A percentile compares a stretch with the other conserved stretches of the same genome.
phyloP scores from a whole-genome alignment of 2,329 filamentous ascomycete genomes.

The Acarospora socialis region DNA sequence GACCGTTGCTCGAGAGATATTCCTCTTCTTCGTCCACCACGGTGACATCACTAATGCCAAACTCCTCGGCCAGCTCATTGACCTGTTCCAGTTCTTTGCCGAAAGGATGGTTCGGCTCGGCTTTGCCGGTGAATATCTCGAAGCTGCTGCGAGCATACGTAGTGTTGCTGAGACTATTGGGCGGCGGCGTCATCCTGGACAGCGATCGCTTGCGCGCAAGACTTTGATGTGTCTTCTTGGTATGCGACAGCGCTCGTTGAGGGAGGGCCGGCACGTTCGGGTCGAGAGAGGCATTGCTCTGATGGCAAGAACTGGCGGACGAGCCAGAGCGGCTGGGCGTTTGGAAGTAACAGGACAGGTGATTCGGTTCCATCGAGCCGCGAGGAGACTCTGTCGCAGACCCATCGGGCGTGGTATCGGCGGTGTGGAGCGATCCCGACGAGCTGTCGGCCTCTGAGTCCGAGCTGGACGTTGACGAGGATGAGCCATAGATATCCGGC shows the following conservation, averaged over 20 bases:
- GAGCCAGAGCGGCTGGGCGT: slow-evolving; percentile 56
- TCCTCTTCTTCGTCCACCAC: slow-evolving; percentile 59
- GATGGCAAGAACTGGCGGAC: slow-evolving; percentile 41
- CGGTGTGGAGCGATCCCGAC: slow-evolving; percentile 14
- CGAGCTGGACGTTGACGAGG: slow-evolving; percentile 40
- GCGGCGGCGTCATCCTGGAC: slow-evolving; percentile 33
- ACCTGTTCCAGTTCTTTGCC: slow-evolving; percentile 83
- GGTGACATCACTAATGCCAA: slow-evolving; percentile 46
- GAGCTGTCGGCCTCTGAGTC: slow-evolving; percentile 55
- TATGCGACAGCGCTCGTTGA: slow-evolving; percentile 68
- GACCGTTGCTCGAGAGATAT: slow-evolving; percentile 52
- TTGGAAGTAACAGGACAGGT: slow-evolving; percentile 44
- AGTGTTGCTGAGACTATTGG: slow-evolving; percentile 19
- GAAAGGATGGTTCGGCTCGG: slow-evolving; percentile 52
- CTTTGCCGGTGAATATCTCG: slow-evolving; percentile 24
- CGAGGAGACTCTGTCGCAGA: slow-evolving; percentile 35
- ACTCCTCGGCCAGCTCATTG: slow-evolving; percentile 85
- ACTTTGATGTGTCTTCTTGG: slow-evolving; percentile 70
- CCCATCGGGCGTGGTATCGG: slow-evolving; percentile 55
- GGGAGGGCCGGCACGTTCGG: slow-evolving; percentile 55
- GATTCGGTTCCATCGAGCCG: slow-evolving; percentile 40
- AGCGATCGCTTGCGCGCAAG: slow-evolving; percentile 55
- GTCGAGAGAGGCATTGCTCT: slow-evolving; percentile 27
- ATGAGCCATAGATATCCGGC: slow-evolving; percentile 53
- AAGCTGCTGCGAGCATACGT: slow-evolving; percentile 19